phyloP scores from a whole-genome alignment of 129 eudicot species.

The Solidago caesia region DNA sequence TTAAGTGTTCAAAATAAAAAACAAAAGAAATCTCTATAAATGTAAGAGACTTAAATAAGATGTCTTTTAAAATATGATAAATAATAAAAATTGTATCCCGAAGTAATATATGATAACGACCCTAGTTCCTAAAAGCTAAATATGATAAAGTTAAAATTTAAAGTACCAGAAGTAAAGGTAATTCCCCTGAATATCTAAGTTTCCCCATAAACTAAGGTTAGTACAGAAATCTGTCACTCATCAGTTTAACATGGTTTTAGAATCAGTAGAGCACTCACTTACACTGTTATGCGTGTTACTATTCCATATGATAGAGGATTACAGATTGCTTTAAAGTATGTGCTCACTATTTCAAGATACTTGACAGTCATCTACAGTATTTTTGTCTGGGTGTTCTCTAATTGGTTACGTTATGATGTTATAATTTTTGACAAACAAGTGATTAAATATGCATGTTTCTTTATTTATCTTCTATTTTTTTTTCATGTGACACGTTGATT shows the following conservation, averaged over 20 bases:
- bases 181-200: neutral
- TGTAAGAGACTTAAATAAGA: too few species aligned
- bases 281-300: neutral
- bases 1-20: too few species aligned
- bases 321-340: too few species aligned
- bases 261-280: neutral
- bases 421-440: neutral
- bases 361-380: neutral
- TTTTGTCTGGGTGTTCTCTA: neutral
- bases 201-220: neutral
- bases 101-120: too few species aligned
- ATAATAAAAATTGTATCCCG: too few species aligned
- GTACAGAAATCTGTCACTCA: neutral
- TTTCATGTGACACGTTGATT: conserved; percentile 8
- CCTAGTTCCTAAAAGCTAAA: neutral
- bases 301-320: too few species aligned
- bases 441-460: neutral
- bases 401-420: neutral
- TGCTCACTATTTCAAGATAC: neutral
- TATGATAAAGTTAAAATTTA: neutral
- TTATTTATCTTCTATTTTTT: neutral
- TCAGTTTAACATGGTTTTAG: neutral
- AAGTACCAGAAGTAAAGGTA: neutral
- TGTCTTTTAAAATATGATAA: too few species aligned
- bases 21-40: too few species aligned